phyloP scores from a whole-genome alignment of 2,329 filamentous ascomycete genomes.

The Cladobotryum protrusum region DNA sequence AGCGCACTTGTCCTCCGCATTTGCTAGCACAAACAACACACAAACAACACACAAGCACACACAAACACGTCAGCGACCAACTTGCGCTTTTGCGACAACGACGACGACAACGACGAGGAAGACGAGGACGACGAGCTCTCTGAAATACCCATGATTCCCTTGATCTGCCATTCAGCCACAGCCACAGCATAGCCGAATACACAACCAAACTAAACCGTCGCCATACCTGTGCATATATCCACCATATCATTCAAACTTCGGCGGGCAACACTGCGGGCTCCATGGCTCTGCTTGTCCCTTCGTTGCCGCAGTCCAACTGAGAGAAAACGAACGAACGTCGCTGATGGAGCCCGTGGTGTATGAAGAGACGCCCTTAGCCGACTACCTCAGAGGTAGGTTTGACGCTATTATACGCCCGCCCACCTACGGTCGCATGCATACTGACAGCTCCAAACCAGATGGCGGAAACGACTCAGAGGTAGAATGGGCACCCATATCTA shows the following conservation, averaged over 20 bases:
- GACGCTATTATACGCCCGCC: background rate
- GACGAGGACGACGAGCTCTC: no score
- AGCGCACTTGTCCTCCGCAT: conserved; percentile 2
- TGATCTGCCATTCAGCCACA: no score
- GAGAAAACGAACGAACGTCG: conserved; percentile 14
- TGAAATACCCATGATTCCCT: no score
- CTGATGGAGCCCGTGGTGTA: conserved; percentile 78
- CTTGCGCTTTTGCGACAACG: conserved; percentile 1
- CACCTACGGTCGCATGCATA: conserved; percentile 3
- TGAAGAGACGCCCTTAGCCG: conserved; percentile 80
- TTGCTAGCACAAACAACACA: background rate
- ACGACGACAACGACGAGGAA: no score
- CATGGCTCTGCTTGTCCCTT: conserved; percentile 25
- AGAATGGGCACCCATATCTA: conserved; percentile 41
- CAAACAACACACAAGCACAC: no score
- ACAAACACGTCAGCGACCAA: conserved; percentile 3
- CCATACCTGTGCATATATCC: no score
- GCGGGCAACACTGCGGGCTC: conserved; percentile 10
- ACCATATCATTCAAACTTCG: no score
- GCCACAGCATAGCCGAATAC: no score
- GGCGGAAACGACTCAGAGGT: conserved; percentile 41
- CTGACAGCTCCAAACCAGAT: conserved; percentile 26
- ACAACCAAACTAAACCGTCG: no score
- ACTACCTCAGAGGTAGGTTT: conserved; percentile 73
- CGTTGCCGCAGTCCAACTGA: conserved; percentile 20